These are phyloP conservation scores for Mucor lusitanicus DNA, from an alignment of 371 early-diverging fungal species.

Conservation along the genomic window DNA sequence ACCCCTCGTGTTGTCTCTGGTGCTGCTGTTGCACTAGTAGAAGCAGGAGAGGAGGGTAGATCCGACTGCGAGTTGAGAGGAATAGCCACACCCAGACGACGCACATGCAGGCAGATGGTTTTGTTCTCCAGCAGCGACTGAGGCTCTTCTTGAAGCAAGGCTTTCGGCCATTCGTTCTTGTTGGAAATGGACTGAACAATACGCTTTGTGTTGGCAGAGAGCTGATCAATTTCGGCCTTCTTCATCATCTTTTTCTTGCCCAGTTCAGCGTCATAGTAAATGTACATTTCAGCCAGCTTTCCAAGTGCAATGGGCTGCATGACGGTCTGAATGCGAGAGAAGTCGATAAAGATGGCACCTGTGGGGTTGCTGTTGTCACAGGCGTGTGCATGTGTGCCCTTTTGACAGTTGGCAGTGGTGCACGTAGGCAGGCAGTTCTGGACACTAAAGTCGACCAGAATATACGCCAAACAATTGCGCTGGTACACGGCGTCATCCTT, in stretches of 20 bases:
- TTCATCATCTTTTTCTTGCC: conserved; percentile 58
- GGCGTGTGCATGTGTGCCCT: conserved; percentile 16
- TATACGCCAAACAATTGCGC: conserved; percentile 69
- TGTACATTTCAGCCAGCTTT: conserved; percentile 66
- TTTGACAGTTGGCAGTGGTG: not conserved
- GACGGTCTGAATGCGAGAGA: conserved; percentile 68
- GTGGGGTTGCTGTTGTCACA: conserved; percentile 21
- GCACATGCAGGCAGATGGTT: conserved; percentile 53
- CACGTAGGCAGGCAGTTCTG: conserved; percentile 52
- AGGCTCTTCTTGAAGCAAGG: conserved; percentile 37
- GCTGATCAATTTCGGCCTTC: conserved; percentile 57
- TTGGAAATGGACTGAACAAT: conserved; percentile 61
- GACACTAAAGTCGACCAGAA: conserved; percentile 63
- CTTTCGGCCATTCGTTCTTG: conserved; percentile 49
- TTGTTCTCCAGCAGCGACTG: conserved; percentile 62
- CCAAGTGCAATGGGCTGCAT: conserved; percentile 81
- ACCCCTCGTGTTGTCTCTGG: conserved; percentile 19
- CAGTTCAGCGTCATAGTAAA: conserved; percentile 72
- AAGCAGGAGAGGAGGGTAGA: conserved; percentile 19
- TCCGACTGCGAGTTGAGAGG: conserved; percentile 58
- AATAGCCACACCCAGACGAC: conserved; percentile 68
- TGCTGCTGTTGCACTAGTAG: not conserved
- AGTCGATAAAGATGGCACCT: conserved; percentile 54
- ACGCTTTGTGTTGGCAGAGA: conserved; percentile 68
- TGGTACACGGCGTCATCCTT: conserved; percentile 24